phyloP scores from a whole-genome alignment of 2,329 filamentous ascomycete species.

The Peltaster fructicola region DNA sequence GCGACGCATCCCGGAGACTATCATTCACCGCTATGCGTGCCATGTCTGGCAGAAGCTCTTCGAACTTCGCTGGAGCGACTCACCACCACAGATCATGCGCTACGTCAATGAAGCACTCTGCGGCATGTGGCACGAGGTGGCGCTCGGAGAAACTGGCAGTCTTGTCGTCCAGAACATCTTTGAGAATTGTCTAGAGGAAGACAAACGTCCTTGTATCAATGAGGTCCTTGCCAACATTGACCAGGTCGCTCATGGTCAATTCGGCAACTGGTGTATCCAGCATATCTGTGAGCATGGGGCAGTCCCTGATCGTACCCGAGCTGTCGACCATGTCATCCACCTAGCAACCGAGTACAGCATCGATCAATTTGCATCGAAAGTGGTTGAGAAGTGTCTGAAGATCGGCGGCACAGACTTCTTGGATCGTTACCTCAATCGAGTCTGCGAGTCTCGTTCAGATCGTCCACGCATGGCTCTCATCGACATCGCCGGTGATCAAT shows the following conservation, averaged over 20 bases:
- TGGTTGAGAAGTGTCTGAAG: conserved; percentile 97
- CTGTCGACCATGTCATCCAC: conserved; percentile 85
- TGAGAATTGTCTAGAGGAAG: conserved; percentile 95
- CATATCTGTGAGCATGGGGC: conserved; percentile 96
- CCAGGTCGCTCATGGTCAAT: conserved; percentile 90
- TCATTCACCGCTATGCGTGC: conserved; percentile 95
- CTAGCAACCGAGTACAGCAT: conserved; percentile 95
- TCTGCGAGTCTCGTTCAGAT: conserved; percentile 79
- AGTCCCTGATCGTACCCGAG: conserved; percentile 75
- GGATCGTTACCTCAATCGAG: conserved; percentile 76
- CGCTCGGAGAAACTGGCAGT: conserved; percentile 89
- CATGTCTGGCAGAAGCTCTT: conserved; percentile 99
- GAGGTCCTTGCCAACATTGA: conserved; percentile 92
- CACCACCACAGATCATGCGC: conserved; percentile 94
- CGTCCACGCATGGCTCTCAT: conserved; percentile 92
- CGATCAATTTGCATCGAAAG: conserved; percentile 97
- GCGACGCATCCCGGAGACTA: conserved; percentile 87
- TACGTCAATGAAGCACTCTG: conserved; percentile 89
- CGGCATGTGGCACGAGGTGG: conserved; percentile 98
- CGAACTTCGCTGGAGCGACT: conserved; percentile 86
- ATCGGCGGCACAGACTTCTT: conserved; percentile 85
- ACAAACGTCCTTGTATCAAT: conserved; percentile 97
- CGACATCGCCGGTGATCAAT: conserved; percentile 96
- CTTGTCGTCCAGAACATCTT: conserved; percentile 99
- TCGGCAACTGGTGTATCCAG: conserved; percentile 99